Base-by-base conservation (phyloP, 2,329 filamentous ascomycete genomes). In the Colletotrichum cordylinicola region DNA sequence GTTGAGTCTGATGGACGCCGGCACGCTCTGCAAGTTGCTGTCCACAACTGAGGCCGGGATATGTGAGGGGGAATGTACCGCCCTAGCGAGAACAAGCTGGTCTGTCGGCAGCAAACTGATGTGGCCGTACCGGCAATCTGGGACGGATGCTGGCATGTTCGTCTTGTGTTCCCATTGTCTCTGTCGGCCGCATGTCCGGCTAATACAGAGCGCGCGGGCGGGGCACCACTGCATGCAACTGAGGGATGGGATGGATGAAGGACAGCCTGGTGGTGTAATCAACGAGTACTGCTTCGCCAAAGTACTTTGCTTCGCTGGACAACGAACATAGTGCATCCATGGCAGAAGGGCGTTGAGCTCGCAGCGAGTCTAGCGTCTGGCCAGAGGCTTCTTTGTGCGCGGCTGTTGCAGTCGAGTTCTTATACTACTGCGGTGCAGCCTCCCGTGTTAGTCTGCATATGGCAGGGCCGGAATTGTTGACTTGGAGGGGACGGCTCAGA, bases 111-210 rank as follows among this genome's bases (percentile, higher is more conserved):
- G 58, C 18, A 37, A 65, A n/a, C 39, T 66, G 74, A 74, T 76
- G 58, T 52, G 64, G 48, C 48, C 74, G 74, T 76, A 76, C 74
- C 74, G 70, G 58, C 65, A 74, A 60, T 55, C 64, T 68, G 74
- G 70, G 35, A 76, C 58, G 64, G 70, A 31, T 43, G 37, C 31
- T 65, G 70, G 70, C 64, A 75, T 27, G 70, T 75, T 75, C 70
- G 58, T 75, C 73, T 60, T 68, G 73, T 72, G 69, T 72, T 67
- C 33, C 52, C 48, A 39, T 33, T 67, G 69, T 52, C 65, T 37
- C 21, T 62, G 55, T 61, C 31, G 65, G 56, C 67, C 67, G 66
- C 67, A 70, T 62, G 65, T 18, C 65, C 55, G 37, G 24, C 68
- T 66, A 56, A 24, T 24, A 67, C 29, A 64, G 27, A 43, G 70